These are phyloP conservation scores for Suillus cothurnatus DNA, from an alignment of 768 basidiomycete genomes.

Conservation along the genomic window DNA sequence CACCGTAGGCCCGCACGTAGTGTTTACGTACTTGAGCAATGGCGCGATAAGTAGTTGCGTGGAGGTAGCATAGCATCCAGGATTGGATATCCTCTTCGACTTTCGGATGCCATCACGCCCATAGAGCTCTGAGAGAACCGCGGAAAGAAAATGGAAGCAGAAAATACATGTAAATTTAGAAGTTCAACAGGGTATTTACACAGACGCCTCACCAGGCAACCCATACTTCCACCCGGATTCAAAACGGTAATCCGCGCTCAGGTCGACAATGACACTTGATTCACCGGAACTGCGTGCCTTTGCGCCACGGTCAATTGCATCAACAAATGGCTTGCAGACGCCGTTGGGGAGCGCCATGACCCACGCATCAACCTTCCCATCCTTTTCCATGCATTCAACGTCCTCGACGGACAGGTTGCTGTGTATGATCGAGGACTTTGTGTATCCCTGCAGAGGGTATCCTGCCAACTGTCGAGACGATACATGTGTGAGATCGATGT, in stretches of 20 bases:
- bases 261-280: slow-evolving; percentile 84
- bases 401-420: slow-evolving; percentile 77
- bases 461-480: slow-evolving; percentile 95
- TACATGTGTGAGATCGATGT: slow-evolving; percentile 90
- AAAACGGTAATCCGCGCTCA: slow-evolving; percentile 95
- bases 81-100: slow-evolving; percentile 91
- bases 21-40: slow-evolving; percentile 68
- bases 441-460: slow-evolving; percentile 75
- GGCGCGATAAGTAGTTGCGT: slow-evolving; percentile 92
- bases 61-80: slow-evolving; percentile 96
- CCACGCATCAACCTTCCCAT: slow-evolving; percentile 95
- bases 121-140: slow-evolving; percentile 72
- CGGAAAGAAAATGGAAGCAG: slow-evolving; percentile 23
- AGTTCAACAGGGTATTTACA: slow-evolving; percentile 39
- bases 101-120: slow-evolving; percentile 65
- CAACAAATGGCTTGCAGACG: slow-evolving; percentile 93
- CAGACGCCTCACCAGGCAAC: slow-evolving; percentile 88
- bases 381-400: slow-evolving; percentile 86
- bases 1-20: slow-evolving; percentile 69
- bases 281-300: slow-evolving; percentile 49
- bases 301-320: slow-evolving; percentile 83
- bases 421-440: slow-evolving; percentile 73
- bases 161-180: slow-evolving; percentile 38
- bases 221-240: slow-evolving; percentile 97
- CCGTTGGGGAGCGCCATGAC: slow-evolving; percentile 99